These are phyloP conservation scores for Fonsecaea erecta DNA, from an alignment of 2,329 filamentous ascomycete species.

Conservation along the genomic window DNA sequence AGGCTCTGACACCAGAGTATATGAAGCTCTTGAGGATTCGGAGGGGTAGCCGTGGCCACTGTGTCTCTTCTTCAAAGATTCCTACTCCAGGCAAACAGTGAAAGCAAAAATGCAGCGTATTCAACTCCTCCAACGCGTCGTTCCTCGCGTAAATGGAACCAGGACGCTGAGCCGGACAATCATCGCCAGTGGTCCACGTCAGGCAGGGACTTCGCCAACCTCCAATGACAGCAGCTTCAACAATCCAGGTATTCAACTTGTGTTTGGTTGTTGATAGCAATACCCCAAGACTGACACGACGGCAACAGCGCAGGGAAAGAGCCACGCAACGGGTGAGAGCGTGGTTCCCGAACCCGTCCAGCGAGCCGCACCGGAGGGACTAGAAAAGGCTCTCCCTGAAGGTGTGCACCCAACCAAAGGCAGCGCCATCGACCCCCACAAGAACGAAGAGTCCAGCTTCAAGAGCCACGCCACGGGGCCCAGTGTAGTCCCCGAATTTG, in stretches of 20 bases:
- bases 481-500: slow-evolving; percentile 7
- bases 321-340: not conserved
- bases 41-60: not conserved
- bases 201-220: not conserved
- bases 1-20: not conserved
- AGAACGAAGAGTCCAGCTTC: not conserved
- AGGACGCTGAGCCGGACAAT: slow-evolving; percentile 1
- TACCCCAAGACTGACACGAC: not conserved
- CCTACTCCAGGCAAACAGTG: too few species aligned
- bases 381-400: not conserved
- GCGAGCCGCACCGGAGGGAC: not conserved
- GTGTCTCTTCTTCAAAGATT: not conserved
- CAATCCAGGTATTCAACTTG: not conserved
- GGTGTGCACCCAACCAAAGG: not conserved
- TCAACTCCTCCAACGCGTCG: not conserved
- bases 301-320: not conserved
- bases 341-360: not conserved
- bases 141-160: not conserved
- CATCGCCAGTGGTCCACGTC: not conserved
- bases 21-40: not conserved
- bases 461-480: slow-evolving; percentile 12
- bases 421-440: not conserved
- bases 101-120: slow-evolving; percentile 2
- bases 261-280: not conserved
- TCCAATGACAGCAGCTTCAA: not conserved